Conservation (phyloP, 169 alveolate species). For the Plasmodium falciparum region DNA sequence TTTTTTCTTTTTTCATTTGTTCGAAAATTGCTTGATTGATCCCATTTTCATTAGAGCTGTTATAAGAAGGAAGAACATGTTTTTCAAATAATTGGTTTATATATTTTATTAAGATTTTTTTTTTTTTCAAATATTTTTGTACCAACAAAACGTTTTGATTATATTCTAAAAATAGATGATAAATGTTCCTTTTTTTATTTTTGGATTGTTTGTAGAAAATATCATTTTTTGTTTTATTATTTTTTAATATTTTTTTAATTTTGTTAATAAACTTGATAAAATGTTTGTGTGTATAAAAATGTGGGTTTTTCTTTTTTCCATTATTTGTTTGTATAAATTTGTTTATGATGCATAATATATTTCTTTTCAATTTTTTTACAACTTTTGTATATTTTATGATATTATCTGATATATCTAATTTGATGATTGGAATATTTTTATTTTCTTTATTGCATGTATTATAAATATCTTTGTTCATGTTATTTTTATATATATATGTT, state of each 20-base stretch:
- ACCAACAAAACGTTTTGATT: slow-evolving; percentile 13
- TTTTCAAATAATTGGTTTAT: slow-evolving; percentile 1
- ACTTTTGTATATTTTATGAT: slow-evolving; percentile 13
- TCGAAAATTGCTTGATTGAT: neutral
- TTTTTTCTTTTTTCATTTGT: neutral
- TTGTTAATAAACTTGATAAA: slow-evolving; percentile 22
- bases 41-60: no score
- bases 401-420: slow-evolving; percentile 6
- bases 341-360: slow-evolving; percentile 5
- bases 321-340: neutral
- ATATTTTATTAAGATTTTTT: slow-evolving; percentile 9
- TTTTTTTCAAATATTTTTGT: slow-evolving; percentile 13
- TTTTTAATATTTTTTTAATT: neutral
- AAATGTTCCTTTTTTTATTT: slow-evolving; percentile 4
- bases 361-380: slow-evolving; percentile 18
- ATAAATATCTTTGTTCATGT: neutral
- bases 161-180: slow-evolving; percentile 3
- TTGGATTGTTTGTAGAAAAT: no score
- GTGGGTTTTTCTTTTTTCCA: neutral
- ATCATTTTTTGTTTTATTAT: no score
- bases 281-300: neutral
- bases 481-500: neutral
- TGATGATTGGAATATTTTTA: neutral
- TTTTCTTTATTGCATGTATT: neutral
- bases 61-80: no score